Evolutionary conservation across 305 asterid genomes (phyloP).

Genomic region (Fraxinus albicans): DNA sequence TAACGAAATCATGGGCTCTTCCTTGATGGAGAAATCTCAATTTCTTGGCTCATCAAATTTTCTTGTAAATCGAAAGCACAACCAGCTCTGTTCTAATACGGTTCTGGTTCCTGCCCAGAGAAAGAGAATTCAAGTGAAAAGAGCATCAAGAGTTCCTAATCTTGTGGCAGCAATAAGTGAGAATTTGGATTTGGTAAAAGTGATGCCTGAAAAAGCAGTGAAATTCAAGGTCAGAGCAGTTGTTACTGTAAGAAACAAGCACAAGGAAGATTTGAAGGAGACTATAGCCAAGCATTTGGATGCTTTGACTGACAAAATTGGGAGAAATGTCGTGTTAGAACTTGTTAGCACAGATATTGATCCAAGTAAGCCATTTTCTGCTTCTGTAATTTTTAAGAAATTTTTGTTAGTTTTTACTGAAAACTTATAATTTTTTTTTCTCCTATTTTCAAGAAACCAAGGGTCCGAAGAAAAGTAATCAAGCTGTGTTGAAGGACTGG

Average conservation of each 20-base stretch:
- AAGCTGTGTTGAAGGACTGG: constrained; percentile 69
- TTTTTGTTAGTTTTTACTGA: not conserved
- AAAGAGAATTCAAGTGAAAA: constrained; percentile 29
- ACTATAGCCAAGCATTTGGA: constrained; percentile 69
- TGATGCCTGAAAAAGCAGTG: constrained; percentile 65
- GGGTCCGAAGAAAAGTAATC: too few relatives aligned
- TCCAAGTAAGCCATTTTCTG: constrained; percentile 60
- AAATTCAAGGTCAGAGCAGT: constrained; percentile 83
- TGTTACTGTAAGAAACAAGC: constrained; percentile 77
- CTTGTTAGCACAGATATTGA: constrained; percentile 74
- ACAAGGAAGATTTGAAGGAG: constrained; percentile 74
- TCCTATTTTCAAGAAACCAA: too few relatives aligned
- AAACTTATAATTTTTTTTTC: not conserved
- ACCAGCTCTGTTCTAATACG: constrained; percentile 21
- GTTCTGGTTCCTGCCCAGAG: constrained; percentile 27
- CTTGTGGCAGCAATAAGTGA: constrained; percentile 76
- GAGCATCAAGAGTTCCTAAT: constrained; percentile 6
- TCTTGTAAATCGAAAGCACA: constrained; percentile 24
- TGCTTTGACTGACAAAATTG: constrained; percentile 74
- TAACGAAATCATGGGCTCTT: constrained; percentile 61
- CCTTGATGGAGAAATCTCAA: constrained; percentile 42
- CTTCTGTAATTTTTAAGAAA: not conserved
- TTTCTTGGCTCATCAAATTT: constrained; percentile 8
- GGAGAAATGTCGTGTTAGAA: constrained; percentile 75
- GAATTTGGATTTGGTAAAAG: constrained; percentile 63